phyloP scores from a whole-genome alignment of 345 rosid species.

The Hibiscus tridactylites region DNA sequence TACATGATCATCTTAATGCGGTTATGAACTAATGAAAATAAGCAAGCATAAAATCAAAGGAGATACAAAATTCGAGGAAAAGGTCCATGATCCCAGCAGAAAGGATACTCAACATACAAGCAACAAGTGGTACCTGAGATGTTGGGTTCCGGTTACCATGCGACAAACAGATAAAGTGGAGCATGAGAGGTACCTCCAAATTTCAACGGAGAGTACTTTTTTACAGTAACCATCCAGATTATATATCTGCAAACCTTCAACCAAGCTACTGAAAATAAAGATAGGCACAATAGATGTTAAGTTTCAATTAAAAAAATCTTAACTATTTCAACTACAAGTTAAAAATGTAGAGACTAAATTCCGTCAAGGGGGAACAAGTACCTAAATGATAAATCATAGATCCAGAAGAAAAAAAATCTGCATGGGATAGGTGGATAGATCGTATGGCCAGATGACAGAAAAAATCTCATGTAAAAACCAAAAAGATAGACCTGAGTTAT shows the following conservation, averaged over 20 bases:
- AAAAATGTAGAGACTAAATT: background rate
- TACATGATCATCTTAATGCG: background rate
- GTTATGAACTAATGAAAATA: background rate
- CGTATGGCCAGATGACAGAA: background rate
- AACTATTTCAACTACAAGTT: background rate
- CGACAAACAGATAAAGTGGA: background rate
- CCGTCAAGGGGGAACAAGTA: background rate
- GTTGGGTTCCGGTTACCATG: background rate
- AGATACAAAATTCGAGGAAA: background rate
- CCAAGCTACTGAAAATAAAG: conserved; percentile 9
- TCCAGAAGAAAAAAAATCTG: background rate
- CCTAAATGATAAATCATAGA: background rate
- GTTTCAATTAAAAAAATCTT: background rate
- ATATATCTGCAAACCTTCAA: conserved; percentile 9
- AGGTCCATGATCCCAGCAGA: background rate
- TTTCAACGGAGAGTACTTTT: background rate
- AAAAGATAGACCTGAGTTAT: background rate
- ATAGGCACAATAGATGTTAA: conserved; percentile 1
- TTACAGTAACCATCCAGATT: background rate
- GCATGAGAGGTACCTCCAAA: background rate
- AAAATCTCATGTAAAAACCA: background rate
- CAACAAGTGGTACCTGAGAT: background rate
- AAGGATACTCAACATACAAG: background rate
- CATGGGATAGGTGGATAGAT: background rate
- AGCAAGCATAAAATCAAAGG: background rate